Conservation (phyloP, 495 filamentous ascomycete species). For the Astrothelium macrocarpum region DNA sequence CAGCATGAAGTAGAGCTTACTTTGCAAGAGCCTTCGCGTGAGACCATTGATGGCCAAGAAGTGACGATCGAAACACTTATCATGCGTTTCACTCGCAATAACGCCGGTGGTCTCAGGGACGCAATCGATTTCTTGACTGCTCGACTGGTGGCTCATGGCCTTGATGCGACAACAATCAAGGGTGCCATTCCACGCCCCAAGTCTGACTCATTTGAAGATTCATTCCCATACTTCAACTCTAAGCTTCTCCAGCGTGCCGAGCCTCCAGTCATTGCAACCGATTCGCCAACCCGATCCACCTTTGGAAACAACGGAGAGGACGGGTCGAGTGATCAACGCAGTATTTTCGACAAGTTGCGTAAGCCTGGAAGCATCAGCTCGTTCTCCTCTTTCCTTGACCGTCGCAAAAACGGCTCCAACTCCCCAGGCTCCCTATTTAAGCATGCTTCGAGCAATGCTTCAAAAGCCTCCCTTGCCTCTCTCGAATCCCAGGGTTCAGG, state of each 20-base stretch:
- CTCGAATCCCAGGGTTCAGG: conserved; percentile 87
- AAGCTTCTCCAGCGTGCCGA: conserved; percentile 90
- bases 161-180: conserved; percentile 77
- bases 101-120: conserved; percentile 88
- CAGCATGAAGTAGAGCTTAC: conserved; percentile 86
- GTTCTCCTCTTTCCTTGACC: conserved; percentile 82
- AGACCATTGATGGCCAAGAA: conserved; percentile 25
- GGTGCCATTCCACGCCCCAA: conserved; percentile 91
- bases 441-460: conserved; percentile 84
- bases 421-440: conserved; percentile 81
- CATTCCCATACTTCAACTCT: conserved; percentile 89
- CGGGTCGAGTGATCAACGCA: conserved; percentile 52
- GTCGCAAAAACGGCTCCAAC: conserved; percentile 82
- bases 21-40: conserved; percentile 38
- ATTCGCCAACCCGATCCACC: conserved; percentile 71
- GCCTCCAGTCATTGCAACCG: conserved; percentile 57
- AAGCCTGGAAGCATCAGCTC: conserved; percentile 90
- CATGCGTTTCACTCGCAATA: conserved; percentile 87
- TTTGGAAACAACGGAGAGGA: conserved; percentile 61
- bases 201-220: conserved; percentile 97
- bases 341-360: conserved; percentile 77
- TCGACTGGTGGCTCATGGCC: conserved; percentile 69
- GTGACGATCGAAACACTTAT: conserved; percentile 42
- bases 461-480: conserved; percentile 84
- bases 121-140: conserved; percentile 89